Evolutionary conservation across 1,284 basidiomycete genomes (phyloP).

Genomic region (Schizopora paradoxa): DNA sequence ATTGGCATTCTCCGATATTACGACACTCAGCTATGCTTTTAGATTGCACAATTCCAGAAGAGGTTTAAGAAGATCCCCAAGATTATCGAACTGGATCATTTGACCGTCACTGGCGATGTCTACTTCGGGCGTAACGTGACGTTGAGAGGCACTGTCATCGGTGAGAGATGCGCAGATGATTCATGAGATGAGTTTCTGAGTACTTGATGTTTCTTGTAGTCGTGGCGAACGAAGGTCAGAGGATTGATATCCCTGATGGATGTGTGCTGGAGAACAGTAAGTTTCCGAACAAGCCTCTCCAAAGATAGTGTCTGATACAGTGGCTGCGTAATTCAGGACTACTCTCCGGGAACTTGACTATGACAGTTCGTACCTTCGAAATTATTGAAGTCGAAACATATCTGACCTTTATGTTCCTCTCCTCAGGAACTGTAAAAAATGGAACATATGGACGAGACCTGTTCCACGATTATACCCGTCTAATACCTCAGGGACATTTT

Average conservation of each 20-base stretch:
- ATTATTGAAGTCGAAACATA: too few species aligned
- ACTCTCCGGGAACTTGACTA: slow-evolving; percentile 49
- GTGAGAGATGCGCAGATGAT: slow-evolving; percentile 31
- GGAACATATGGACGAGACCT: too few species aligned
- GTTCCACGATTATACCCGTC: too few species aligned
- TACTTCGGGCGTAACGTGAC: slow-evolving; percentile 93
- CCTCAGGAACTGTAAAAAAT: too few species aligned
- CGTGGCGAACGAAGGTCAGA: slow-evolving; percentile 89
- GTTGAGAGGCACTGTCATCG: slow-evolving; percentile 82
- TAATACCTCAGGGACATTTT: too few species aligned
- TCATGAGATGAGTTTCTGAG: slow-evolving; percentile 6
- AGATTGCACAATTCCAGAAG: slow-evolving; percentile 97
- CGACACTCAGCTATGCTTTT: slow-evolving; percentile 28
- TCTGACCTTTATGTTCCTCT: too few species aligned
- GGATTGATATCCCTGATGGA: slow-evolving; percentile 94
- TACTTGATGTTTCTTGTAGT: slow-evolving; percentile 31
- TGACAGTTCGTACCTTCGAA: slow-evolving; percentile 33
- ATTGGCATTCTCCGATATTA: not conserved
- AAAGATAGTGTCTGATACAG: too few species aligned
- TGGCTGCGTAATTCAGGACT: slow-evolving; percentile 31
- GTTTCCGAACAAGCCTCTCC: slow-evolving; percentile 3
- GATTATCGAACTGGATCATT: slow-evolving; percentile 91
- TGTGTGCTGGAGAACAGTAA: slow-evolving; percentile 80
- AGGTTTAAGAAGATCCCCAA: slow-evolving; percentile 96
- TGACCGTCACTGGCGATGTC: slow-evolving; percentile 95